Evolutionary conservation across 1,284 basidiomycete species (phyloP), one percentile per base, ranked within the genome.

Genomic region (Pseudozyma sp.): DNA sequence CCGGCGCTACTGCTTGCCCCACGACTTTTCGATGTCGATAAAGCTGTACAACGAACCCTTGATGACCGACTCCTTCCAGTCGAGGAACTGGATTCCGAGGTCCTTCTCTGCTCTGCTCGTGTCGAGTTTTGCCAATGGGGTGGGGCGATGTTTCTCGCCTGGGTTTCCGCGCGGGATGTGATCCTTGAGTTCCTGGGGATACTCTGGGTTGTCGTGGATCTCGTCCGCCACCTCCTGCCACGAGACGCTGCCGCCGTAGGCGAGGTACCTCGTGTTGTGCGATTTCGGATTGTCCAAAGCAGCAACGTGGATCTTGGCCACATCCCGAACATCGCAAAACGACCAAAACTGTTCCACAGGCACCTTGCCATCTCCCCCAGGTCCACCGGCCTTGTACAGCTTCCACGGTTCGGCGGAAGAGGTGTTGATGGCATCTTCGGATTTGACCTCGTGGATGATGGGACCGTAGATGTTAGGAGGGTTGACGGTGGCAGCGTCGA

Each of bases 401-500:
- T 69, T 60, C 67, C 68, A 75, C 19, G 62, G 61, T 34, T 61
- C 58, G 35, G 52, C 59, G 2, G 59, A 66, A 2, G 62, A 67
- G 5, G 59, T 68, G 45, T 75, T 75, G 67, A 75, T 55, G 9
- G 63, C 67, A 5, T 54, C 52, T 46, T 69, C 72, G 11, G 62
- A 67, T 6, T 57, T 56, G 49, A 75, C 56, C 24, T 61, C 31
- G 48, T 75, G 72, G 37, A 75, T 69, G 54, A 75, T 68, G 19
- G 77, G 79, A 4, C 79, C 79, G 51, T 79, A 79, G 49, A 80
- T 68, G 30, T 68, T 59, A 5, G 76, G 75, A 3, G 78, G 78
- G 45, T 76, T 69, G 57, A 79, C 65, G 13, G 68, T 73, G 4
- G 63, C 53, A 14, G 75, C 66, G 48, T 79, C 79, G 19, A 75